These are phyloP conservation scores for Spergularia bocconei DNA, from an alignment of 148 eudicot genomes.

Conservation along the genomic window DNA sequence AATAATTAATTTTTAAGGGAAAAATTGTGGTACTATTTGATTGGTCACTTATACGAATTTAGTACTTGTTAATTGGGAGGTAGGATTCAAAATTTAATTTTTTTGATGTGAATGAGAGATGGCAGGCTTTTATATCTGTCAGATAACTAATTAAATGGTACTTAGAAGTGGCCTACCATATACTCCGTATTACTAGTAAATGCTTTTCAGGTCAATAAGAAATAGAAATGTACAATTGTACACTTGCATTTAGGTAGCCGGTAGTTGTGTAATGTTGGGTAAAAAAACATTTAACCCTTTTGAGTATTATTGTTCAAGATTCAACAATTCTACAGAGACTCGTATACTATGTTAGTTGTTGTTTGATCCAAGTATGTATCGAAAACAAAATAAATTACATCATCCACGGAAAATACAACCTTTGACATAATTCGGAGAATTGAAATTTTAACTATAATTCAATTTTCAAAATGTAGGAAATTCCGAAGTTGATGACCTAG, in stretches of 20 bases:
- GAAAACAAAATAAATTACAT: too few relatives aligned
- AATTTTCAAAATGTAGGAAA: too few relatives aligned
- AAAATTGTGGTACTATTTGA: background rate
- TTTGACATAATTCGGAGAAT: too few relatives aligned
- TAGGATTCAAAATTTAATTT: conserved; percentile 26
- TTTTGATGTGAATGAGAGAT: conserved; percentile 21
- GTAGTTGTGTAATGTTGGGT: conserved; percentile 1
- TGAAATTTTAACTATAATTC: too few relatives aligned
- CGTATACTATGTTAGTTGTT: too few relatives aligned
- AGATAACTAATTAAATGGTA: conserved; percentile 21
- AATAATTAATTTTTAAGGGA: background rate
- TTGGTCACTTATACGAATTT: background rate
- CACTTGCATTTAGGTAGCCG: conserved; percentile 9
- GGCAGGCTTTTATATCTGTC: conserved; percentile 22
- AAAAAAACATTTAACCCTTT: too few relatives aligned
- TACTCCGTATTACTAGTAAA: background rate
- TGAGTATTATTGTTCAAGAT: too few relatives aligned
- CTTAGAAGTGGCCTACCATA: conserved; percentile 17
- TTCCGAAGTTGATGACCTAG: too few relatives aligned
- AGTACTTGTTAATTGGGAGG: conserved; percentile 10
- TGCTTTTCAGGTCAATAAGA: conserved; percentile 2
- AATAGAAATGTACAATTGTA: background rate
- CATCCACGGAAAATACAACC: too few relatives aligned
- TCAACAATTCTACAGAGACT: too few relatives aligned
- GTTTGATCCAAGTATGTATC: too few relatives aligned